phyloP scores from a whole-genome alignment of 345 rosid genomes.

The Durio zibethinus region DNA sequence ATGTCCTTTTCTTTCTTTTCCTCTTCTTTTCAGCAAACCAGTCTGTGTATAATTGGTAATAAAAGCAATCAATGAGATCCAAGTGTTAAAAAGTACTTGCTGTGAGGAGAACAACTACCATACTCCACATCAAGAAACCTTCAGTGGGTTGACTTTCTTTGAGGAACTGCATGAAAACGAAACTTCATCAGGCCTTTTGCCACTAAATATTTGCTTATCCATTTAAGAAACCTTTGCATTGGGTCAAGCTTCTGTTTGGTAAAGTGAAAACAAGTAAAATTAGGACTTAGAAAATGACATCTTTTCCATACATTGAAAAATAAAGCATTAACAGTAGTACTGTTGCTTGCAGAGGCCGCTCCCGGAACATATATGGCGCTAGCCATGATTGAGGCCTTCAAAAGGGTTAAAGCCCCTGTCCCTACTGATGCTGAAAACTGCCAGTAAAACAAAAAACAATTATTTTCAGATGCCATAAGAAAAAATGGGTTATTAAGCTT shows the following conservation, averaged over 20 bases:
- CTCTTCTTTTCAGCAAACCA: not conserved
- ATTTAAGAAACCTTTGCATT: not conserved
- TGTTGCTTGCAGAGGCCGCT: constrained; percentile 30
- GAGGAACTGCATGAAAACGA: constrained; percentile 23
- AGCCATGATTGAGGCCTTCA: constrained; percentile 33
- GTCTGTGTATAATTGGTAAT: not conserved
- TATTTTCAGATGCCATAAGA: not conserved
- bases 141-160: constrained; percentile 34
- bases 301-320: constrained; percentile 21
- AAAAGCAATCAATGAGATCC: not conserved
- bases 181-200: not conserved
- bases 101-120: constrained; percentile 32
- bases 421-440: constrained; percentile 36
- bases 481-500: not conserved
- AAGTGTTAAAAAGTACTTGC: constrained; percentile 20
- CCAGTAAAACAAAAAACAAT: not conserved
- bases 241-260: not conserved
- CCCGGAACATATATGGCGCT: constrained; percentile 29
- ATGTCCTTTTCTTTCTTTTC: not conserved
- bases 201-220: not conserved
- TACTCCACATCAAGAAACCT: constrained; percentile 39
- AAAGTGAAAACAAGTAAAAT: not conserved
- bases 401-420: constrained; percentile 24
- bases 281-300: not conserved
- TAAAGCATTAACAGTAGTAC: constrained; percentile 17